These are phyloP conservation scores for Aquilaria malaccensis DNA, from an alignment of 345 rosid genomes.

Conservation along the genomic window DNA sequence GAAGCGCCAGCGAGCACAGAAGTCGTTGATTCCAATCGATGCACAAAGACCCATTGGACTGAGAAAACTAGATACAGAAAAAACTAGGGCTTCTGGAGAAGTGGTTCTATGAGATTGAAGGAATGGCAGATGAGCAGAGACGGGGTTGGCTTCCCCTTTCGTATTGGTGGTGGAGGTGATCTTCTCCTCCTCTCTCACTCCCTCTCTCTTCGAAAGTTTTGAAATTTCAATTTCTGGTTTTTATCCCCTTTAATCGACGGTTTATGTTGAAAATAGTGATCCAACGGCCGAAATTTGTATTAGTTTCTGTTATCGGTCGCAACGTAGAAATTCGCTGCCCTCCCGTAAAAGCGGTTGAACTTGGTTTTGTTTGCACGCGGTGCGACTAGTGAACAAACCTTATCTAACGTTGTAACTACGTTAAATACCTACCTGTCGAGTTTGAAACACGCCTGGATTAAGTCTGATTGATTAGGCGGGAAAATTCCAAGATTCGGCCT, in stretches of 20 bases:
- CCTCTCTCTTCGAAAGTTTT: slow-evolving; percentile 87
- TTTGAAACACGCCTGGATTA: background rate
- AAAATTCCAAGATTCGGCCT: slow-evolving; percentile 2
- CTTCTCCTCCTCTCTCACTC: slow-evolving; percentile 44
- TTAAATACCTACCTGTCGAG: background rate
- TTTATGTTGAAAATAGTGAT: slow-evolving; percentile 11
- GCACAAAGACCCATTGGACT: slow-evolving; percentile 10
- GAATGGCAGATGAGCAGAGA: slow-evolving; percentile 20
- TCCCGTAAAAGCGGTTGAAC: background rate
- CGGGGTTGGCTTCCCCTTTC: background rate
- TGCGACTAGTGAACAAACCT: background rate
- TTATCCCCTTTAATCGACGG: slow-evolving; percentile 50
- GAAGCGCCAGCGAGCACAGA: background rate
- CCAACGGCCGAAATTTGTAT: slow-evolving; percentile 58
- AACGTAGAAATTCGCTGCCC: slow-evolving; percentile 7
- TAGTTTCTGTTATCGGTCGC: slow-evolving; percentile 7
- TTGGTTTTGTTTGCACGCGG: background rate
- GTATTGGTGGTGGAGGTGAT: slow-evolving; percentile 16
- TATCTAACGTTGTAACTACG: background rate
- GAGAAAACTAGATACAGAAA: slow-evolving; percentile 8
- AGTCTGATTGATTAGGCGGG: background rate
- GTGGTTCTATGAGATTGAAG: slow-evolving; percentile 12
- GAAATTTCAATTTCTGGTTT: slow-evolving; percentile 66
- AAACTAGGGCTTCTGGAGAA: slow-evolving; percentile 20
- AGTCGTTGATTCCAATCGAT: slow-evolving; percentile 27